phyloP scores from a whole-genome alignment of 495 filamentous ascomycete genomes.

The Penicillium cataractarum region DNA sequence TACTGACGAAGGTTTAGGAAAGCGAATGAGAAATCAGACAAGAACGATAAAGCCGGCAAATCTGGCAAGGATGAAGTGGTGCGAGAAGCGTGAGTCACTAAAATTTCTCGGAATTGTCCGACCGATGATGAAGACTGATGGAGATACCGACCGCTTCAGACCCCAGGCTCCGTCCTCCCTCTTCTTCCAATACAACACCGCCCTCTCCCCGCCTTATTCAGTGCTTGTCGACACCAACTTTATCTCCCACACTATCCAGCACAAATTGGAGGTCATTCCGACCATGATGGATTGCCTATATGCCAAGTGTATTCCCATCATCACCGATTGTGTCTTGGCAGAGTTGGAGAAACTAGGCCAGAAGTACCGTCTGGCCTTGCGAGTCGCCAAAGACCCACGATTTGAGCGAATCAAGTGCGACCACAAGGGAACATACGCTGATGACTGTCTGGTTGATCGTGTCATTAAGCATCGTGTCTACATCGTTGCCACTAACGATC shows the following conservation, averaged over 20 bases:
- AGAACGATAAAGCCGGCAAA: constrained; percentile 47
- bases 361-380: constrained; percentile 85
- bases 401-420: constrained; percentile 84
- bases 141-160: constrained; percentile 5
- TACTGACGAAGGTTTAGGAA: constrained; percentile 68
- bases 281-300: constrained; percentile 80
- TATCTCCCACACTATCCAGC: constrained; percentile 84
- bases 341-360: constrained; percentile 92
- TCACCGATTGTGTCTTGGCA: constrained; percentile 58
- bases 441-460: constrained; percentile 92
- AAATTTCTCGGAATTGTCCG: not conserved
- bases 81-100: constrained; percentile 40
- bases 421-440: constrained; percentile 91
- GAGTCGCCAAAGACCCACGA: constrained; percentile 89
- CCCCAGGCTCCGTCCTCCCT: constrained; percentile 81
- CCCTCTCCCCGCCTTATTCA: constrained; percentile 85
- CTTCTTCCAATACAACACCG: constrained; percentile 95
- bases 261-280: constrained; percentile 84
- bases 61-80: constrained; percentile 33
- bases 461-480: constrained; percentile 79
- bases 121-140: not conserved
- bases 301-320: constrained; percentile 56
- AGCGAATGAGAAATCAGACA: constrained; percentile 61
- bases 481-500: constrained; percentile 89
- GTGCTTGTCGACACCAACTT: constrained; percentile 93